phyloP scores from a whole-genome alignment of 805 yeast species.

The Candida morakotiae region DNA sequence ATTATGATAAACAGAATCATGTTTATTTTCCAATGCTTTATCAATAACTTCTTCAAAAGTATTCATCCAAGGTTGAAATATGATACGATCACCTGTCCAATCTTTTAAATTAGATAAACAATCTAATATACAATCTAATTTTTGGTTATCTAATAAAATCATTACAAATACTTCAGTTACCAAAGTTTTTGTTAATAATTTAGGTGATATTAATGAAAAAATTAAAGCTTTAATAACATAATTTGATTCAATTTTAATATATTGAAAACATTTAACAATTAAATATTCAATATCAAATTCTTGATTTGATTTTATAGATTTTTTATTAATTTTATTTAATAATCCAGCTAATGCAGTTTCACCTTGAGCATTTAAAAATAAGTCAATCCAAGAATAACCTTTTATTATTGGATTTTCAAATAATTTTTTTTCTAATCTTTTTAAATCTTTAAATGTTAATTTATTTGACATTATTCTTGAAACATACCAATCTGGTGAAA shows the following conservation, averaged over 20 bases:
- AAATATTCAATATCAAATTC: slow-evolving; percentile 38
- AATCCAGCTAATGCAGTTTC: slow-evolving; percentile 40
- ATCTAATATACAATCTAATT: slow-evolving; percentile 23
- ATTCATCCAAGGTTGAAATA: slow-evolving; percentile 40
- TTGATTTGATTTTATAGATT: slow-evolving; percentile 41
- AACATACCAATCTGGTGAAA: slow-evolving; percentile 40
- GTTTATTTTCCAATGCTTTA: slow-evolving; percentile 16
- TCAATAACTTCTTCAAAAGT: slow-evolving; percentile 33
- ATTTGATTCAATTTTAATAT: slow-evolving; percentile 22
- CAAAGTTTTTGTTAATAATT: slow-evolving; percentile 34
- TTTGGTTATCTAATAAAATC: slow-evolving; percentile 23
- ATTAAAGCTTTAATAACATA: slow-evolving; percentile 23
- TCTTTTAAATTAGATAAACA: slow-evolving; percentile 27
- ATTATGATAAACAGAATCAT: slow-evolving; percentile 20
- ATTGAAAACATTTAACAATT: slow-evolving; percentile 36
- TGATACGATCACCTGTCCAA: slow-evolving; percentile 27
- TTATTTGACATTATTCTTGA: slow-evolving; percentile 31
- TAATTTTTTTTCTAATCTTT: slow-evolving; percentile 31
- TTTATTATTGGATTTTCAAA: slow-evolving; percentile 16
- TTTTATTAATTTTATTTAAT: slow-evolving; percentile 34
- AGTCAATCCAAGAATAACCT: slow-evolving; percentile 24
- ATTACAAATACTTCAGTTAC: slow-evolving; percentile 42
- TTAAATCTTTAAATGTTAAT: slow-evolving; percentile 28
- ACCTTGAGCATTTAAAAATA: slow-evolving; percentile 38
- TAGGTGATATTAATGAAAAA: slow-evolving; percentile 36